Percentiles rank a stretch among this genome's conserved stretches.
Evolutionary conservation across 1,139 yeast species (phyloP).

Genomic region (Saccharomyces hybrid): DNA sequence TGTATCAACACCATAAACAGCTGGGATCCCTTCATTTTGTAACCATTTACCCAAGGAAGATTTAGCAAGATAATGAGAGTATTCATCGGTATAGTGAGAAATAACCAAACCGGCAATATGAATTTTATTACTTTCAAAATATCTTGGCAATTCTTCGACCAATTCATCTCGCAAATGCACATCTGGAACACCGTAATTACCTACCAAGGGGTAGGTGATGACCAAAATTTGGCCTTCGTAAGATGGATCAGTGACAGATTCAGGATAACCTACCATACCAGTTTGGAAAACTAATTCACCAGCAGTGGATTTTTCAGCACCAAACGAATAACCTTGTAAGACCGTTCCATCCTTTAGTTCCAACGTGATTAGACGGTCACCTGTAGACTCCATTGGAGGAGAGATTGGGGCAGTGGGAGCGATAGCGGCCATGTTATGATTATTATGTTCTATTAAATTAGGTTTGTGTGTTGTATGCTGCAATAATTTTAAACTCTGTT

Average conservation of each 20-base stretch:
- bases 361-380: constrained; percentile 78
- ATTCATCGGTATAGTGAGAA: constrained; percentile 94
- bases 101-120: constrained; percentile 96
- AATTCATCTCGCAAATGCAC: constrained; percentile 67
- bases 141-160: constrained; percentile 71
- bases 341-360: constrained; percentile 87
- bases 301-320: constrained; percentile 79
- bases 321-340: constrained; percentile 94
- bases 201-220: constrained; percentile 92
- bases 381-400: constrained; percentile 78
- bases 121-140: constrained; percentile 84
- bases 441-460: constrained; percentile 1
- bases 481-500: background rate
- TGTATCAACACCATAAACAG: constrained; percentile 96
- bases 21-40: constrained; percentile 85
- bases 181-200: constrained; percentile 98
- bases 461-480: background rate
- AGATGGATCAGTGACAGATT: constrained; percentile 96
- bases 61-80: constrained; percentile 85
- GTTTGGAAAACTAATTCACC: constrained; percentile 99
- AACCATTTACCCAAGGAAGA: constrained; percentile 94
- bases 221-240: constrained; percentile 97
- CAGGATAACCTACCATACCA: constrained; percentile 99
- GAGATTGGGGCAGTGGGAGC: constrained; percentile 65
- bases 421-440: constrained; percentile 23